Base-by-base conservation (phyloP, 768 basidiomycete species). In the Termitomyces sp. region DNA sequence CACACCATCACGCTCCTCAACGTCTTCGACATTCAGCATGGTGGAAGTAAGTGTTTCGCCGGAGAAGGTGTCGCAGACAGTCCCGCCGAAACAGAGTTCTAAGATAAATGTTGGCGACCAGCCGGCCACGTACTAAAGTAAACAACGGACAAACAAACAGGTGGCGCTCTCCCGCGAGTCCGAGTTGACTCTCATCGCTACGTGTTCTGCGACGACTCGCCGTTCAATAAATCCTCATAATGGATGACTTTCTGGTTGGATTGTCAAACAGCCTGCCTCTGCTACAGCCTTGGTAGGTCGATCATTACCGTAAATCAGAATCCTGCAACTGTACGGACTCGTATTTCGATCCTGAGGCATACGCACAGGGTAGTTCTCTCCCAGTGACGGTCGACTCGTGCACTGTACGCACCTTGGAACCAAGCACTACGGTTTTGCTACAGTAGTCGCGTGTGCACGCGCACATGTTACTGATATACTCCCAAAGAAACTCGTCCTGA, bases 1-100 rank as follows among this genome's bases (percentile, higher is more conserved):
- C 85, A 61, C 60, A 92, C 94, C 95, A 73, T 98, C 95, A 65
- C 92, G 84, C 72, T 98, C 95, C 77, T 98, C 95, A 59, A 96
- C 92, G 71, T 97, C 95, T 74, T 98, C 95, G 68, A 96, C 95
- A 73, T 90, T 91, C 67, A 88, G 72, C 87, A 88, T 89, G 41
- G 48, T 72, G 54, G 62, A 61, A 61, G 55, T 58, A 54, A 57
- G 55, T 65, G 64, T 62, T 66, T 68, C 61, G 66, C 66, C 62
- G 73, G 69, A 64, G 60, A 64, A 64, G 74, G 69, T 76, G 72
- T 76, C 73, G 73, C 75, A 70, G 70, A 72, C 72, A 72, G 69
- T 68, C 68, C 69, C 68, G 67, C 54, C 63, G 62, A 60, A 65
- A 61, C 56, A 60, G 61, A 59, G 62, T 60, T 61, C 18, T 29